A percentile compares a stretch with the other conserved stretches of the same genome.
These are phyloP conservation scores for Hypholoma fasciculare DNA, from an alignment of 768 basidiomycete species.

Conservation along the genomic window DNA sequence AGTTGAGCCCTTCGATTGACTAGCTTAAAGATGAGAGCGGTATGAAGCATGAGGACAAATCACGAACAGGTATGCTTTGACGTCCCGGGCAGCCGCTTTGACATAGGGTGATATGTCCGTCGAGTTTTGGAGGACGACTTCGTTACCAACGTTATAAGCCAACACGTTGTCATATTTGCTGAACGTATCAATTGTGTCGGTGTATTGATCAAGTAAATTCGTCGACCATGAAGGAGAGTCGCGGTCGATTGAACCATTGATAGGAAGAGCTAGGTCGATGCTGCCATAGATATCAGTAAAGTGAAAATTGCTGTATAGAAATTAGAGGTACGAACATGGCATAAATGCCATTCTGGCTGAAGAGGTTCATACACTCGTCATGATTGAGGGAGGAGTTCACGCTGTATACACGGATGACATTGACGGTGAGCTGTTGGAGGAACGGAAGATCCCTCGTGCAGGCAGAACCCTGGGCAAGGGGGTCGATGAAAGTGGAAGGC, in stretches of 20 bases:
- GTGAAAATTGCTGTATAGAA: slow-evolving; percentile 8
- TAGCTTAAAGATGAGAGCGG: slow-evolving; percentile 24
- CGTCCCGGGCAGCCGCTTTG: slow-evolving; percentile 89
- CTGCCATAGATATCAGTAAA: slow-evolving; percentile 36
- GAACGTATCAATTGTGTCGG: slow-evolving; percentile 76
- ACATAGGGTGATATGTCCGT: slow-evolving; percentile 76
- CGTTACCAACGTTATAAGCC: slow-evolving; percentile 90
- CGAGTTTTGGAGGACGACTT: slow-evolving; percentile 55
- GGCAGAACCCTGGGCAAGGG: slow-evolving; percentile 62
- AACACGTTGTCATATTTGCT: slow-evolving; percentile 87
- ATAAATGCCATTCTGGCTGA: slow-evolving; percentile 84
- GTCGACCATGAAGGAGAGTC: slow-evolving; percentile 75
- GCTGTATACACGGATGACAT: slow-evolving; percentile 83
- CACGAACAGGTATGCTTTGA: slow-evolving; percentile 79
- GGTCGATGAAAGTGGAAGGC: slow-evolving; percentile 79
- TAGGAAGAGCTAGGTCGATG: slow-evolving; percentile 82
- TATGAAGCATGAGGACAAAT: not conserved
- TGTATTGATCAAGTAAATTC: slow-evolving; percentile 77
- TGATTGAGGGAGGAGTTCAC: slow-evolving; percentile 84
- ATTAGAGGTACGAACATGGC: slow-evolving; percentile 61
- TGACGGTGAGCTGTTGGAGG: slow-evolving; percentile 75
- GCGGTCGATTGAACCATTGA: slow-evolving; percentile 85
- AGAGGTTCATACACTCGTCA: slow-evolving; percentile 78
- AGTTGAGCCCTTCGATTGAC: slow-evolving; percentile 61
- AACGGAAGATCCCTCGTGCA: slow-evolving; percentile 82